phyloP scores from a whole-genome alignment of 2,329 filamentous ascomycete species.

The Colletotrichum acutatum region DNA sequence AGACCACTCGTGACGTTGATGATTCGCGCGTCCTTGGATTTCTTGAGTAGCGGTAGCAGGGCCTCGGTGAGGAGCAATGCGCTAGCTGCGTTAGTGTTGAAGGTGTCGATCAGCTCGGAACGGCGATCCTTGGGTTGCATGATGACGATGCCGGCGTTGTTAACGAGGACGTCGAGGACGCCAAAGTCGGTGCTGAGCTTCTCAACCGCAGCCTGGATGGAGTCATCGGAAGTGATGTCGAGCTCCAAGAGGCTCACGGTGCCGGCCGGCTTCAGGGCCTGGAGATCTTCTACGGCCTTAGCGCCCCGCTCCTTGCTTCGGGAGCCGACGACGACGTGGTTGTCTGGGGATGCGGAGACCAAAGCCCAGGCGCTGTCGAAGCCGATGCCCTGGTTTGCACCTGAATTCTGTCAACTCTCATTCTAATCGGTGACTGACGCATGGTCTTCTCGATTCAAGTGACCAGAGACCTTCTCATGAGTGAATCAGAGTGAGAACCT shows the following conservation, averaged over 20 bases:
- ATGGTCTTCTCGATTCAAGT: no score
- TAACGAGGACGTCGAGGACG: constrained; percentile 67
- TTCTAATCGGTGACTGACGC: no score
- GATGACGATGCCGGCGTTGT: constrained; percentile 68
- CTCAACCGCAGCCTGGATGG: constrained; percentile 63
- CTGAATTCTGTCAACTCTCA: constrained; percentile 34
- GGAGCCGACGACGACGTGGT: constrained; percentile 52
- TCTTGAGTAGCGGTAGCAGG: constrained; percentile 45
- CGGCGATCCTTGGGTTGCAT: constrained; percentile 62
- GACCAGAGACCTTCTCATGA: neutral
- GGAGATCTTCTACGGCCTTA: constrained; percentile 42
- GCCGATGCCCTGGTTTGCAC: constrained; percentile 59
- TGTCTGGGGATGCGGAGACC: constrained; percentile 47
- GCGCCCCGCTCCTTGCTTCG: constrained; percentile 51
- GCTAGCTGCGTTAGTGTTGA: constrained; percentile 56
- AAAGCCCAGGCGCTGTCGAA: constrained; percentile 51
- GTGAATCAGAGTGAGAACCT: neutral
- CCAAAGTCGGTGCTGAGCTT: constrained; percentile 60
- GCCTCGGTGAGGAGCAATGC: constrained; percentile 43
- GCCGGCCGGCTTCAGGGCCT: constrained; percentile 59
- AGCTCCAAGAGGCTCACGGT: constrained; percentile 67
- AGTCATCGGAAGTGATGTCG: constrained; percentile 69
- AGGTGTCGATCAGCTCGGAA: constrained; percentile 60
- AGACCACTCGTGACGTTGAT: constrained; percentile 47
- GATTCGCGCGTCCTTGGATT: constrained; percentile 42